Base-by-base conservation (phyloP, 495 filamentous ascomycete species). In the Penicillium flavigenum region DNA sequence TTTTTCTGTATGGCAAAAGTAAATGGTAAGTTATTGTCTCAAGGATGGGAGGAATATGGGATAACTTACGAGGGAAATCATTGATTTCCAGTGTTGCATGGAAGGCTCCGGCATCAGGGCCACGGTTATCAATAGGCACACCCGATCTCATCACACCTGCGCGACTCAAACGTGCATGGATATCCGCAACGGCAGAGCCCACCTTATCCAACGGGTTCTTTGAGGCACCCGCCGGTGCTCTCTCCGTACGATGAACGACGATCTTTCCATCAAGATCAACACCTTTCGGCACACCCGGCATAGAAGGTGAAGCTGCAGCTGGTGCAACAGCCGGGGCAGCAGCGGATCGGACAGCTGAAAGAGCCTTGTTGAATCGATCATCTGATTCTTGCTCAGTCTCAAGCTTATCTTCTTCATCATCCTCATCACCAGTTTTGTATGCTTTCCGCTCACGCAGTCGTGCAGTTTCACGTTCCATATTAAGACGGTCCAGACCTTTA, bases 81-180 rank as follows among this genome's bases (percentile, higher is more conserved):
- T 99, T 99, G 81, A 99, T 98, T 70, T 98, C 95, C 63, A 99
- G 77, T 4, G 92, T 98, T 27, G 94, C 91, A 71, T 99, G 94
- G 83, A 94, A 99, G 12, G 91, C 91, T 29, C 94, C 94, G 8
- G 94, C 94, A 75, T 99, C 94, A 12, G 94, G 94, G 5, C 94
- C 94, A 70, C 96, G 96, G 71, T 99, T 99, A 77, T 99, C 94
- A 67, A 97, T 96, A 17, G 95, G 94, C 47, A 96, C 91, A 6
- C 94, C 95, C 3, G 88, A 87, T 61, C 93, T 86, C 63, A 96
- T 83, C 63, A 91, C 88, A 54, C 90, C 89, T 32, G 89, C 88
- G 57, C 89, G 86, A 63, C 89, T 93, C 20, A 98, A 76, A 55
- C 93, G 90, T 39, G 86, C 85, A 69, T 95, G 86, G 68, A 98